Base-by-base conservation (phyloP, 352 stramenopile genomes). In the Heterotrichella gracilis region DNA sequence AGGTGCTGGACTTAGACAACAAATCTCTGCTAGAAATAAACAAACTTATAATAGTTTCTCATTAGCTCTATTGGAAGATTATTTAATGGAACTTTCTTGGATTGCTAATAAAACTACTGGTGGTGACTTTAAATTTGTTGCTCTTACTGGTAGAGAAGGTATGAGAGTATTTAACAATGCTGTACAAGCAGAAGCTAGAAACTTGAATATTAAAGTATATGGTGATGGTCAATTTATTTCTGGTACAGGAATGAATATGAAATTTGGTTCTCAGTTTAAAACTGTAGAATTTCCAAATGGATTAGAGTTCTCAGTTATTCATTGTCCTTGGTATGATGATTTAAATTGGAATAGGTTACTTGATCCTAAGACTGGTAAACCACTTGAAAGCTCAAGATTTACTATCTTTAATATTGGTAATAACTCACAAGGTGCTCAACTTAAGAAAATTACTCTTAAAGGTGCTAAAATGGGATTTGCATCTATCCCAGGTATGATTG, bases 11-110 rank as follows among this genome's bases (percentile, higher is more conserved):
- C 41, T 66, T 24, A 22, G 23, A 66, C 41, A 66, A 66, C 41
- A 66, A 66, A 66, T 66, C 23, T n/a, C 41, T 66, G 41, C 41
- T 66, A 22, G 41, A 24, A 66, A 66, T 66, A 66, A 66, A 66
- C 41, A 22, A 24, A 24, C 21, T 22, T 66, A 66, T 22, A 66
- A n/a, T 24, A 66, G n/a, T 24, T n/a, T n/a, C n/a, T n/a, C n/a
- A n/a, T n/a, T n/a, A n/a, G n/a, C n/a, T n/a, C 23, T 66, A 22
- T 24, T 22, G 21, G 41, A 66, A 66, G 41, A 66, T 66, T 66
- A 24, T 22, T 24, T 66, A 22, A 66, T 24, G 21, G 41, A 66
- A 24, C 23, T 66, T n/a, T 66, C 41, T 24, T n/a, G n/a, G n/a
- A n/a, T n/a, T n/a, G 21, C 21, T 22, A 66, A 66, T 66, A 22